Evolutionary conservation across 2,329 filamentous ascomycete genomes (phyloP), one percentile per base, ranked within the genome.

Genomic region (Aschersonia sp.): DNA sequence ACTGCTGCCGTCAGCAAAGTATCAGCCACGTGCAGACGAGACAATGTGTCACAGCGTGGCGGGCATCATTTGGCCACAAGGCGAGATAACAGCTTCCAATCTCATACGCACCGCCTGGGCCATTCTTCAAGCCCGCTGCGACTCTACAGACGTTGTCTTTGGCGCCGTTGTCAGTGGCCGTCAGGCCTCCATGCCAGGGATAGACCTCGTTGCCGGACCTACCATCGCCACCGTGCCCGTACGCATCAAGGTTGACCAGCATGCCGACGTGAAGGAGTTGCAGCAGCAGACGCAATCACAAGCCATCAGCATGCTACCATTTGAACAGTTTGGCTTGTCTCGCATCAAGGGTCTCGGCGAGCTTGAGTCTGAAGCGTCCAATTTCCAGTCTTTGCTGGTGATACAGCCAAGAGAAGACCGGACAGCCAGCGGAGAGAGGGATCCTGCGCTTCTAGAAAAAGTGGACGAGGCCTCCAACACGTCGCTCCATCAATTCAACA

Each of bases 211-310:
- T 7, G 51, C 53, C 4, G 60, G 55, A 0, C 59, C 60, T n/a
- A 56, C 56, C 1, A 55, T 63, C n/a, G 53, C 56, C 9, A 59
- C 56, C 1, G 51, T 61, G 0, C 59, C 59, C 5, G 30, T 60
- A 2, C 50, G 57, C 0, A 45, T 60, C 3, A n/a, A 20, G 0
- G 5, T 58, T n/a, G 58, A 62, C 73, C 40, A 32, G 9, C 38
- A 49, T 7, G 35, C 43, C 12, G 56, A 58, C 1, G 57, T 70
- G 5, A 50, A 54, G 0, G 57, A 69, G 10, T 72, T 69, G 47
- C 58, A 79, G 9, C 56, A 69, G 28, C 54, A 56, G 1, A 41
- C 59, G 0, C 56, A 59, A 28, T 29, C 44, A 1, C 48, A 53
- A 31, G 42, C 43, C 1, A 29, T 48, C 1, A 48, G 52, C 2